phyloP scores from a whole-genome alignment of 1,284 basidiomycete species.

The Rhodotorula sp. region DNA sequence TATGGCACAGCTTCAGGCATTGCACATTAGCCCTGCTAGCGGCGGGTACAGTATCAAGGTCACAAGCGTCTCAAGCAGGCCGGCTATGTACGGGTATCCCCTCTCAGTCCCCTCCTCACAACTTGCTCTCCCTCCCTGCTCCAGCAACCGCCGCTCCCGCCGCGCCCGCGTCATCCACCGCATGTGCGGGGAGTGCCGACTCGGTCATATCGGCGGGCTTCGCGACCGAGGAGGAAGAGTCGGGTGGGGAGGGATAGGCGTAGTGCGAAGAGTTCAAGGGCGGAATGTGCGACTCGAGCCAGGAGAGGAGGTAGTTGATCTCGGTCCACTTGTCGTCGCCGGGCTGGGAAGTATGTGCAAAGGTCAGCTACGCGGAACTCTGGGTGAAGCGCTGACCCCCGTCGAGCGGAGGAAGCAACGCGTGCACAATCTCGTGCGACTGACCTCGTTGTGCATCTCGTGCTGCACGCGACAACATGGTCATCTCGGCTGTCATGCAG shows the following conservation, averaged over 20 bases:
- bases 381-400: too few relatives aligned
- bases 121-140: conserved; percentile 16
- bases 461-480: conserved; percentile 14
- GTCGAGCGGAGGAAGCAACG: neutral
- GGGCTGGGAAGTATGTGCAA: conserved; percentile 8
- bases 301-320: conserved; percentile 27
- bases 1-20: too few relatives aligned
- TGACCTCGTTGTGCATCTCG: conserved; percentile 44
- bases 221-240: neutral
- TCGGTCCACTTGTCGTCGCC: conserved; percentile 35
- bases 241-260: too few relatives aligned
- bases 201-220: neutral
- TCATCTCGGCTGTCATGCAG: neutral
- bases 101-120: neutral
- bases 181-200: neutral
- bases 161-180: neutral
- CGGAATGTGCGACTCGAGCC: conserved; percentile 27
- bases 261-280: neutral
- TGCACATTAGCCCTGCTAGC: too few relatives aligned
- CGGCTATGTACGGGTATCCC: neutral
- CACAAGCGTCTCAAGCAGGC: neutral
- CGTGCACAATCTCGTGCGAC: neutral
- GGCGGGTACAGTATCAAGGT: too few relatives aligned
- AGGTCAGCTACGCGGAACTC: neutral
- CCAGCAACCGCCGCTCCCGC: neutral